A percentile compares a stretch with the other conserved stretches of the same genome.
Evolutionary conservation across 257 asterid species (phyloP).

Genomic region (Fraxinus anomala): DNA sequence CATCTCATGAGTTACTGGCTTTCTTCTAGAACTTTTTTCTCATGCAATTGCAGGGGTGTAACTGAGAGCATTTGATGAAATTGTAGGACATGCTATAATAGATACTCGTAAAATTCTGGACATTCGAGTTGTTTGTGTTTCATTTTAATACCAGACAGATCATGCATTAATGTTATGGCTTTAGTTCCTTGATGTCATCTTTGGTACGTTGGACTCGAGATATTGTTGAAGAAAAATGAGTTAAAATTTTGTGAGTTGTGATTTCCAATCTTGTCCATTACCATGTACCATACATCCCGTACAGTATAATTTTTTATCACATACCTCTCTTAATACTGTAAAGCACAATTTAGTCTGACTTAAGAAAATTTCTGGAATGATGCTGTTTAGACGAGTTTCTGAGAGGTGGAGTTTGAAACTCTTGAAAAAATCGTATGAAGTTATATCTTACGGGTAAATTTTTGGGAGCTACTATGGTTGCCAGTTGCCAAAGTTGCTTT

Average conservation of each 20-base stretch:
- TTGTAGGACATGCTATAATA: neutral
- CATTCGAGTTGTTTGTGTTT: neutral
- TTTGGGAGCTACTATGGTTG: neutral
- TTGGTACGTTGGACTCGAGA: neutral
- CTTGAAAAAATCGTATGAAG: neutral
- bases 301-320: too few species aligned
- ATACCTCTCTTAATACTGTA: neutral
- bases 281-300: neutral
- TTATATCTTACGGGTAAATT: neutral
- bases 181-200: neutral
- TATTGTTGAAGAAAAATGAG: neutral
- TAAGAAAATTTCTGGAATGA: neutral
- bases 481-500: neutral
- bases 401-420: neutral
- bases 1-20: neutral
- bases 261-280: neutral
- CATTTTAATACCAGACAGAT: neutral
- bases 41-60: neutral
- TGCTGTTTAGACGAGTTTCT: neutral
- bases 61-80: neutral
- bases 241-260: neutral
- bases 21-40: neutral
- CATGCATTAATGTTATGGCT: neutral
- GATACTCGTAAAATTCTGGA: neutral
- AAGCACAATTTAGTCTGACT: neutral